Evolutionary conservation across 2,329 filamentous ascomycete species (phyloP), one percentile per base, ranked within the genome.

Genomic region (Lasiodiplodia theobromae): DNA sequence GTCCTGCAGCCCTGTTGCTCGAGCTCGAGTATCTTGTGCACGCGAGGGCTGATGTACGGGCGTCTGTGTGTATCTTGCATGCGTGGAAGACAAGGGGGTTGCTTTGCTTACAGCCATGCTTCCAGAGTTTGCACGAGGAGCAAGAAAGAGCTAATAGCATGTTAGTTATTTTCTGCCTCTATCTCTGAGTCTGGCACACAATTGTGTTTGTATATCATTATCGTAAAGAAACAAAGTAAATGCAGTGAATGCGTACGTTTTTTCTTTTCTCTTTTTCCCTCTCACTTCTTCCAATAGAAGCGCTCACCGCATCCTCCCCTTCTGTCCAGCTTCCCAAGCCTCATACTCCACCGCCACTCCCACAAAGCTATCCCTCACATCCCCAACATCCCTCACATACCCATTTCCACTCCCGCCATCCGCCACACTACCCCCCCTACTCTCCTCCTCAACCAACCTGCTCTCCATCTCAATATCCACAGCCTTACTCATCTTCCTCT

Each of bases 401-500:
- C 14, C 51, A 31, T 14, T 2, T 2, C 25, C 25, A 25, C 25
- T 25, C 25, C 25, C 18, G 2, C 25, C 10, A 23, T 25, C 58
- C n/a, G 12, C 44, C 28, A 51, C 25, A 7, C 58, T 51, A 2
- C 58, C 58, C 8, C 40, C 44, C 14, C 40, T 34, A 18, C 44
- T 37, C 40, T 16, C 58, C 5, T 18, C 44, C 5, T 18, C 44
- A 5, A 63, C 44, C 58, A 63, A 37, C 40, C 58, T 44, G 4
- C 58, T 63, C 44, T 63, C 58, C 58, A 63, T 63, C 28, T 63
- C 58, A 4, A 63, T 51, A 6, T 63, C 58, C 44, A 51, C 44
- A 5, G 18, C 40, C 44, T 51, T 63, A 5, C 58, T 51, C 10
- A 63, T 38, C 58, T 34, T 63, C 18, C 44, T 21, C 2, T 63